Evolutionary conservation across 129 eudicot genomes (phyloP).

Genomic region (Chrysanthemum makinoi): DNA sequence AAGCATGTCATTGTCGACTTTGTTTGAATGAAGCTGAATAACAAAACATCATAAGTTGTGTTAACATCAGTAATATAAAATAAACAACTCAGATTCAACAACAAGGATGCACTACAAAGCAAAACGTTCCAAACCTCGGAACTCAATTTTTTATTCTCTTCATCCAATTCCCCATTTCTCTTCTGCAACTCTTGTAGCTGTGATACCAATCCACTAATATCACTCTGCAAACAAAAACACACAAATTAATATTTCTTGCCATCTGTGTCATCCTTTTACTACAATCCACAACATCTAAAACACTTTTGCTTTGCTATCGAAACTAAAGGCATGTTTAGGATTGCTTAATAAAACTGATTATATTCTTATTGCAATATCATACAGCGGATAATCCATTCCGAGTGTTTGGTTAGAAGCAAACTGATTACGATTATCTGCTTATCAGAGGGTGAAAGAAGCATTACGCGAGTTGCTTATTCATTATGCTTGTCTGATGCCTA

Average conservation of each 20-base stretch:
- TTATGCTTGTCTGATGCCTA: no score
- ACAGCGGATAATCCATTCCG: no score
- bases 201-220: constrained; percentile 75
- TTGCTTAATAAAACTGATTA: no score
- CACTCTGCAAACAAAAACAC: constrained; percentile 57
- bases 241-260: not conserved
- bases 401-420: no score
- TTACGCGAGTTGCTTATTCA: no score
- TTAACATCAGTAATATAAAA: constrained; percentile 6
- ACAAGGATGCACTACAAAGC: not conserved
- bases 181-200: constrained; percentile 75
- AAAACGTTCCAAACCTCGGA: constrained; percentile 43
- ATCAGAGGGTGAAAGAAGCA: not conserved
- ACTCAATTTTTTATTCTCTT: constrained; percentile 55
- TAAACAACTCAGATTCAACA: not conserved
- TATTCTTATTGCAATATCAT: no score
- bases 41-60: constrained; percentile 11
- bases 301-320: constrained; percentile 1
- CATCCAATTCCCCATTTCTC: constrained; percentile 65
- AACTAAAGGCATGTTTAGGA: not conserved
- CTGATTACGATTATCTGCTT: not conserved
- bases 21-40: constrained; percentile 67
- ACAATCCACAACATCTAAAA: no score
- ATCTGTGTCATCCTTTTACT: no score
- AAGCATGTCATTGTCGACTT: constrained; percentile 57